These are phyloP conservation scores for Eucalyptus shirleyi DNA, from an alignment of 345 rosid species.

Conservation along the genomic window DNA sequence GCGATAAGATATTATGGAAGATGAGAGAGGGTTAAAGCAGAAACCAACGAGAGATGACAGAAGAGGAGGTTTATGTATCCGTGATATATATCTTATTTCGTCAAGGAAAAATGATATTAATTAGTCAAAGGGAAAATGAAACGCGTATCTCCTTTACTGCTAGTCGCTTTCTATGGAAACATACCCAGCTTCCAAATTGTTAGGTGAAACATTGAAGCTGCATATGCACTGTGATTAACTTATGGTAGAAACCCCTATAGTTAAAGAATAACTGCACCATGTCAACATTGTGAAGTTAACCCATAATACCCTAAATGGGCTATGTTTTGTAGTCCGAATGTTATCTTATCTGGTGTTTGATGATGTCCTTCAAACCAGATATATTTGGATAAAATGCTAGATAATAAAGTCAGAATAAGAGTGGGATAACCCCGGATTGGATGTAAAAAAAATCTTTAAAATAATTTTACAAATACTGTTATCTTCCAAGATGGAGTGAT, in stretches of 20 bases:
- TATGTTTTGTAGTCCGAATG: too few species aligned
- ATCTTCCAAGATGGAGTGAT: too few species aligned
- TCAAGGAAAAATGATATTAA: neutral
- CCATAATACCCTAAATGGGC: too few species aligned
- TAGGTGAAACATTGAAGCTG: neutral
- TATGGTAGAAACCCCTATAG: too few species aligned
- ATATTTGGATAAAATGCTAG: too few species aligned
- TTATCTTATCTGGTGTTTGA: too few species aligned
- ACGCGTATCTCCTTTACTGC: neutral
- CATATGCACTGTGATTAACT: neutral
- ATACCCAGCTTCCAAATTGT: neutral
- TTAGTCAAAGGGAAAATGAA: neutral
- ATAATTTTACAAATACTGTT: too few species aligned
- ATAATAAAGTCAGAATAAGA: too few species aligned
- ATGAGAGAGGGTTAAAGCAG: neutral
- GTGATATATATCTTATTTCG: neutral
- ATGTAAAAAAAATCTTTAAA: too few species aligned
- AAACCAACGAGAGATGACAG: neutral
- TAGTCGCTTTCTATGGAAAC: neutral
- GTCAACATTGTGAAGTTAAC: too few species aligned
- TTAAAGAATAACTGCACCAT: neutral
- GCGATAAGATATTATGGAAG: neutral
- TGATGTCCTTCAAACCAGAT: too few species aligned
- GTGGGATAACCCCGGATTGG: too few species aligned
- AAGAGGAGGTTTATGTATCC: neutral